Evolutionary conservation across 176 grass and related monocot species (phyloP), one percentile per base, ranked within the genome.

Genomic region (Paspalum vaginatum): DNA sequence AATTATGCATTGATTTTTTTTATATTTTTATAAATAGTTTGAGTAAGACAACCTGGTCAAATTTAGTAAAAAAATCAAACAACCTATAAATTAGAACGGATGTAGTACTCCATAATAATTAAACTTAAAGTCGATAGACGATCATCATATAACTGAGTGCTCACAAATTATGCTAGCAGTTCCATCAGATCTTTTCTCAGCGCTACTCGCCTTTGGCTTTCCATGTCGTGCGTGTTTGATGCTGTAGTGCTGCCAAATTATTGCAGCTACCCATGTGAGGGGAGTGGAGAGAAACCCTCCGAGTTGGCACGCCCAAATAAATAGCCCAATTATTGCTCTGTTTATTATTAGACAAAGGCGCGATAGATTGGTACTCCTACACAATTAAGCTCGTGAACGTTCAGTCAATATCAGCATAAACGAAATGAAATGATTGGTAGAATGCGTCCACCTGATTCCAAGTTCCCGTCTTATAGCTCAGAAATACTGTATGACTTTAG

Each of bases 241-340:
- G 22, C 60, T 37, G 14, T 39, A 48, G 22, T 75, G 22, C 60
- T 37, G 14, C 49, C 71, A 47, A 22, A 18, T 83, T 67, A 26
- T 21, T 13, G 25, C 67, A n/a, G 65, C 69, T 54, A 62, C 22
- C 49, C 81, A 76, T 77, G 64, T 77, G 71, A 21, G 62, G 61
- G 62, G 61, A 46, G 62, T 32, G 32, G 61, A 46, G 56, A 58
- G 56, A 22, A 2, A 57, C 54, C n/a, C 54, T 18, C 32, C 54
- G 22, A 22, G 54, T 57, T 62, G 45, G 25, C 15, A 6, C 27
- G 17, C 44, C 55, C 53, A 78, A 84, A 50, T 59, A 37, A 59
- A 38, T 58, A 56, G 18, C 5, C 3, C 63, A 25, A 68, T 69
- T 25, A 69, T 61, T 76, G 13, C 43, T 2, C n/a, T 9, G 63